phyloP scores from a whole-genome alignment of 352 stramenopile genomes.

The Aphanomyces invadans region DNA sequence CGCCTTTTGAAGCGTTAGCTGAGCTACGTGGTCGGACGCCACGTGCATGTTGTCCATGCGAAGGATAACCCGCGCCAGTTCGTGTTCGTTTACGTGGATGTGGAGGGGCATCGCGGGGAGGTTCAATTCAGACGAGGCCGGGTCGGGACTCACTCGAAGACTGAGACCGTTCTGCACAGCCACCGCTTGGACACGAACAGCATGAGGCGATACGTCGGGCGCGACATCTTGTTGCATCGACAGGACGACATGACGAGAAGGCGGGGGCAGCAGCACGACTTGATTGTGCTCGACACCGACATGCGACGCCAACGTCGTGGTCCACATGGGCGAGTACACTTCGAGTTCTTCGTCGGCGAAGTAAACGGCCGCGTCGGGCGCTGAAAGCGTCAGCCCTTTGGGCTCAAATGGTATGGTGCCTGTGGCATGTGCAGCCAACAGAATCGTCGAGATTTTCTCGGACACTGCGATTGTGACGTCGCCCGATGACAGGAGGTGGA shows the following conservation, averaged over 20 bases:
- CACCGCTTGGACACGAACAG: not conserved
- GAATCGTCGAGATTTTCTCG: not conserved
- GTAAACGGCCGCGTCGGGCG: not conserved
- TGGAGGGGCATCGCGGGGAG: constrained; percentile 10
- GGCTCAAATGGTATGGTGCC: constrained; percentile 1
- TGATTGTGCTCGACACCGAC: not conserved
- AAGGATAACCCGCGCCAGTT: constrained; percentile 2
- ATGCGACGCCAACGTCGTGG: not conserved
- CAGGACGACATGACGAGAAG: not conserved
- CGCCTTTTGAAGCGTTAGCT: not conserved
- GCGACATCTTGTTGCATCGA: not conserved
- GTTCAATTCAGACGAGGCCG: not conserved
- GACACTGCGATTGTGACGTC: not conserved
- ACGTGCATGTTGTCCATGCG: constrained; percentile 22
- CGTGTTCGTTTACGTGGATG: not conserved
- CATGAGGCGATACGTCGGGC: not conserved
- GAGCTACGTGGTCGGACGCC: not conserved
- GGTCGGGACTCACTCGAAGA: not conserved
- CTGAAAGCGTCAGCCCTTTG: not conserved
- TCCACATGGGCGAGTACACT: constrained; percentile 11
- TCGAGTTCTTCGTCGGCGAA: not conserved
- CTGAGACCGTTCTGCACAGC: not conserved
- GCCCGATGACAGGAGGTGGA: constrained; percentile 9
- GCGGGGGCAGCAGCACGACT: not conserved
- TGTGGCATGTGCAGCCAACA: not conserved